Evolutionary conservation across 495 filamentous ascomycete genomes (phyloP).

Genomic region (Neurospora sublineolata): DNA sequence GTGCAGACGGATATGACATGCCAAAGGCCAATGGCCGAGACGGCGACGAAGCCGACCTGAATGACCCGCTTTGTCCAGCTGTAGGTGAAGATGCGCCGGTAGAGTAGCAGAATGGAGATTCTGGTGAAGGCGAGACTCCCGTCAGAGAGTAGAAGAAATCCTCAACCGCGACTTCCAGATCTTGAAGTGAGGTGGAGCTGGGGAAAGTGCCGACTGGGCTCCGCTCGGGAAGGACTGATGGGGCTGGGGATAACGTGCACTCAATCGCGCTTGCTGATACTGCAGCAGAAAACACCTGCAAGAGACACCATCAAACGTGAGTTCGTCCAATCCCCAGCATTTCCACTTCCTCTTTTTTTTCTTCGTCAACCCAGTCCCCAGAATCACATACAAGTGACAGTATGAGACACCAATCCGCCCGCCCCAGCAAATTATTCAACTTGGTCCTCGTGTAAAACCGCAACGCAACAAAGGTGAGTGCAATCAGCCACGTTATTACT

Average conservation of each 20-base stretch:
- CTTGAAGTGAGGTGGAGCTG: background rate
- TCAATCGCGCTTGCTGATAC: conserved; percentile 18
- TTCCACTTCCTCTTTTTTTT: background rate
- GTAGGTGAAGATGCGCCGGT: conserved; percentile 22
- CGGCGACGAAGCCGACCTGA: conserved; percentile 11
- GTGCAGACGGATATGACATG: conserved; percentile 15
- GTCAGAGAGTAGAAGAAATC: conserved; percentile 13
- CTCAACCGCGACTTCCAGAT: background rate
- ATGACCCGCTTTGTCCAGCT: conserved; percentile 15
- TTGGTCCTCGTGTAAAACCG: conserved; percentile 22
- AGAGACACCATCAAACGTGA: background rate
- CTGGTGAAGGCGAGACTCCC: conserved; percentile 18
- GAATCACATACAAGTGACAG: conserved; percentile 13
- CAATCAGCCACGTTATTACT: conserved; percentile 16
- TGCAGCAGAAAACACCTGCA: conserved; percentile 15
- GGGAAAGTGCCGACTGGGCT: background rate
- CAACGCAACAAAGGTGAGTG: conserved; percentile 13
- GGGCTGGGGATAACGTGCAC: conserved; percentile 5
- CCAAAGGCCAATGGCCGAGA: conserved; percentile 16
- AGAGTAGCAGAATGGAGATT: conserved; percentile 21
- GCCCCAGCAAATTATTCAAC: conserved; percentile 14
- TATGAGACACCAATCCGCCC: conserved; percentile 19
- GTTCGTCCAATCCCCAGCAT: background rate
- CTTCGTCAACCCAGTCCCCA: background rate
- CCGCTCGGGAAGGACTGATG: background rate